phyloP scores from a whole-genome alignment of 768 basidiomycete species.

The Dioszegia hungarica region DNA sequence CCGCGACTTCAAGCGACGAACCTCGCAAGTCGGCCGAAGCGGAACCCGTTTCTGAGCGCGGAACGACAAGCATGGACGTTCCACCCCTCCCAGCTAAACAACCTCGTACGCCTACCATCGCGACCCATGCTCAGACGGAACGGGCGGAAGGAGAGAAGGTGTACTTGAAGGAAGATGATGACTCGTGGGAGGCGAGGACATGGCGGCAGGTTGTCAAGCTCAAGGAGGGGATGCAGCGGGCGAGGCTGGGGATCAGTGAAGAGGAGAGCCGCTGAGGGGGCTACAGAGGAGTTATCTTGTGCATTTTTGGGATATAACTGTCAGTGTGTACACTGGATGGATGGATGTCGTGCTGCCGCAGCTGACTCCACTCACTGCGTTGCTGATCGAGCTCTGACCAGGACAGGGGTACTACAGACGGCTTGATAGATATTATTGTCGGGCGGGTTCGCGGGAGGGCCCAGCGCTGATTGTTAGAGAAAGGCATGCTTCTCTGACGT shows the following conservation, averaged over 20 bases:
- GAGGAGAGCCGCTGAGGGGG: background rate
- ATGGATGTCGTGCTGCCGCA: no score
- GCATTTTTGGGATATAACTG: background rate
- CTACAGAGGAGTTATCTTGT: background rate
- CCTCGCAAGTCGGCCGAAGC: background rate
- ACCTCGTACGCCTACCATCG: conserved; percentile 21
- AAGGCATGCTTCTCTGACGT: no score
- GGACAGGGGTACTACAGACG: no score
- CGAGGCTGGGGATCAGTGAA: conserved; percentile 43
- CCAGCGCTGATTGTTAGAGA: no score
- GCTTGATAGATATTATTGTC: no score
- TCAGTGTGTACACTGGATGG: background rate
- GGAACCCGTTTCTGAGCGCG: background rate
- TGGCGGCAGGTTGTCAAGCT: conserved; percentile 43
- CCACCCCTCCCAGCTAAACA: conserved; percentile 23
- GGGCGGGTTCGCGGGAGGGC: no score
- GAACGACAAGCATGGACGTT: background rate
- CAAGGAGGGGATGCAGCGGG: conserved; percentile 47
- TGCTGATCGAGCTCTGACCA: background rate
- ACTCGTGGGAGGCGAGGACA: conserved; percentile 41
- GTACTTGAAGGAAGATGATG: conserved; percentile 24
- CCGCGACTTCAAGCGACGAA: background rate
- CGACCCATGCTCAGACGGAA: background rate
- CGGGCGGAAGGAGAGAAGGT: conserved; percentile 19
- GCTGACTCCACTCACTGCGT: no score